Evolutionary conservation across 1,139 yeast species (phyloP).

Genomic region (Spathaspora sp.): DNA sequence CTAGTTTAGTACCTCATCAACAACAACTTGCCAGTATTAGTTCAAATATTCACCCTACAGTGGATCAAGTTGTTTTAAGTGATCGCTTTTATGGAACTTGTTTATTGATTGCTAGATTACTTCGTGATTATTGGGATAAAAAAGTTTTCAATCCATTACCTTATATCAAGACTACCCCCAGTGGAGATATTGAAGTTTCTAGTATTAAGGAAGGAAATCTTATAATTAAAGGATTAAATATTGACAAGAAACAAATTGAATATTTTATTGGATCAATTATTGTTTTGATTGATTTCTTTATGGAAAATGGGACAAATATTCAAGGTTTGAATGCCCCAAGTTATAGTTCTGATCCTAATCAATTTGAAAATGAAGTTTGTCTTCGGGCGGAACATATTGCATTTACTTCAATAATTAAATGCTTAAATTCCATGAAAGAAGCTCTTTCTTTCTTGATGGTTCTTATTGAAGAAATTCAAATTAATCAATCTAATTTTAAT

Average conservation of each 20-base stretch:
- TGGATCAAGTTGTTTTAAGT: constrained; percentile 80
- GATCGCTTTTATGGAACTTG: constrained; percentile 94
- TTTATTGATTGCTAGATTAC: constrained; percentile 70
- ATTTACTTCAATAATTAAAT: constrained; percentile 71
- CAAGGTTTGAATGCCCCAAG: constrained; percentile 60
- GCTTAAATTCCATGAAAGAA: constrained; percentile 80
- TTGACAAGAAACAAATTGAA: constrained; percentile 57
- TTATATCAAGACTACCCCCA: constrained; percentile 40
- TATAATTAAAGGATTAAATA: constrained; percentile 44
- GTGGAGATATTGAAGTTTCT: constrained; percentile 38
- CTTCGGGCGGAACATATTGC: constrained; percentile 92
- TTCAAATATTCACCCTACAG: constrained; percentile 30
- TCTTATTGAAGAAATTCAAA: constrained; percentile 70
- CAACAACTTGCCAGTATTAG: constrained; percentile 10
- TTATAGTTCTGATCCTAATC: constrained; percentile 48
- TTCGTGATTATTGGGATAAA: constrained; percentile 75
- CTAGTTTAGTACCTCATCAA: constrained; percentile 17
- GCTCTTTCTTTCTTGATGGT: constrained; percentile 86
- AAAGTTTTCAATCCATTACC: constrained; percentile 59
- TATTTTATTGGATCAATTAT: constrained; percentile 67
- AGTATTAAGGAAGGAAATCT: constrained; percentile 49
- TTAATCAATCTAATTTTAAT: constrained; percentile 42
- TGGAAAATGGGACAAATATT: constrained; percentile 57
- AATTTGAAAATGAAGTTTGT: constrained; percentile 62
- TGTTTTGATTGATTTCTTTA: constrained; percentile 58